Percentiles rank a stretch among this genome's conserved stretches.
Evolutionary conservation across 768 basidiomycete species (phyloP).

Genomic region (Kwoniella sp.): DNA sequence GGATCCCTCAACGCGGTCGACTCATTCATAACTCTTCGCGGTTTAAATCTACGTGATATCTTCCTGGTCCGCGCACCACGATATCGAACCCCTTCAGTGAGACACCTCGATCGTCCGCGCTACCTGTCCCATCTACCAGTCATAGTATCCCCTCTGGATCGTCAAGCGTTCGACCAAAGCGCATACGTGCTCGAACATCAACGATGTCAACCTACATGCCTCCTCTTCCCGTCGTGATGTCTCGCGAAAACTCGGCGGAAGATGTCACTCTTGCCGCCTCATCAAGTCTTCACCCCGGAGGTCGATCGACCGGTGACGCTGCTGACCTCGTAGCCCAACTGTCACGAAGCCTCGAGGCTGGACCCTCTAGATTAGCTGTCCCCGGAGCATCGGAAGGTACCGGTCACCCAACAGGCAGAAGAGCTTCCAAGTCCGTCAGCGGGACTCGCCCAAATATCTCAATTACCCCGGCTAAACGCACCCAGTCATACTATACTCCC

Average conservation of each 20-base stretch:
- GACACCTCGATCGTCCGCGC: conserved; percentile 9
- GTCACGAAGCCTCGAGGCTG: conserved; percentile 21
- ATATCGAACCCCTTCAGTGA: neutral
- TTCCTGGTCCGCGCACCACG: neutral
- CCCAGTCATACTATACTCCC: conserved; percentile 25
- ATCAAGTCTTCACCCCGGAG: neutral
- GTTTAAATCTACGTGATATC: neutral
- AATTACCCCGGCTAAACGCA: conserved; percentile 13
- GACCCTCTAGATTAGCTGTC: conserved; percentile 16
- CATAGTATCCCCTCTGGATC: neutral
- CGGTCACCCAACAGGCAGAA: conserved; percentile 13
- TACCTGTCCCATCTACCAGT: conserved; percentile 2
- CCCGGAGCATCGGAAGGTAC: conserved; percentile 1
- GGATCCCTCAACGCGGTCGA: no score
- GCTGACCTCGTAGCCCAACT: conserved; percentile 17
- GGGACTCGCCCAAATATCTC: conserved; percentile 19
- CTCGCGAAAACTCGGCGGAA: conserved; percentile 46
- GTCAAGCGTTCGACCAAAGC: conserved; percentile 5
- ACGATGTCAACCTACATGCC: conserved; percentile 32
- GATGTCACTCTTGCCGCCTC: conserved; percentile 8
- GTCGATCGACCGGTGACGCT: conserved; percentile 10
- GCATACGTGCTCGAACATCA: conserved; percentile 35
- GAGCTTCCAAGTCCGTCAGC: conserved; percentile 37
- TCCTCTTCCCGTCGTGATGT: conserved; percentile 44
- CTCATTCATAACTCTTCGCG: neutral